Base-by-base conservation (phyloP, 106 monocot genomes). In the Dendrobium huoshanense region DNA sequence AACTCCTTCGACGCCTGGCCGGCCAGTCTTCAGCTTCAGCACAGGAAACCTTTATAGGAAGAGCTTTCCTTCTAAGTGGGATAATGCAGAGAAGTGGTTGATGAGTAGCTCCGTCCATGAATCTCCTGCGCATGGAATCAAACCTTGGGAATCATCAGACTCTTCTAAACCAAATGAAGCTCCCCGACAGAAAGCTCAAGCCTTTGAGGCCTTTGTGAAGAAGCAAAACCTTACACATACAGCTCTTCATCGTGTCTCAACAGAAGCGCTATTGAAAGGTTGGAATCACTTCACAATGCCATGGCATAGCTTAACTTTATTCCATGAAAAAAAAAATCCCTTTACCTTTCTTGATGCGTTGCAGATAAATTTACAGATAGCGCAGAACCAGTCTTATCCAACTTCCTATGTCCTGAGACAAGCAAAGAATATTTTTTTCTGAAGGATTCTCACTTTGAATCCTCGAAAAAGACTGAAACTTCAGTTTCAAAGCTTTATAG, bases 11-110 rank as follows among this genome's bases (percentile, higher is more conserved):
- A 96, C 96, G n/a, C 96, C 96, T 73, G 96, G 91, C 10, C 86
- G 91, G 82, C 91, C 91, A 20, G 24, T 87, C 11, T 93, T 96
- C 77, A 81, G 86, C 73, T 95, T 93, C 84, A 93, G 86, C 75
- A 76, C 79, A 48, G 88, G 81, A 2, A 85, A 86, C 70, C 74
- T 78, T 67, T 73, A 79, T 19, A 91, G 91, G 61, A 94, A 87
- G 90, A 87, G 81, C 43, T 76, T 94, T 25, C 94, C 96, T 73
- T 94, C 96, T 58, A 97, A 97, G 83, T 97, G 96, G 96, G 96
- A 97, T 31, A 92, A 97, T 87, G 96, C 96, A 27, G 90, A 94
- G 84, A 97, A 97, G 80, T 97, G 96, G 96, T 16, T 97, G 65
- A 84, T 89, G 75, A 79, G 86, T 67, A 80, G 84, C 79, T 89